Evolutionary conservation across 768 basidiomycete genomes (phyloP), one percentile per base, ranked within the genome.

Genomic region (Calocybe cyanea): DNA sequence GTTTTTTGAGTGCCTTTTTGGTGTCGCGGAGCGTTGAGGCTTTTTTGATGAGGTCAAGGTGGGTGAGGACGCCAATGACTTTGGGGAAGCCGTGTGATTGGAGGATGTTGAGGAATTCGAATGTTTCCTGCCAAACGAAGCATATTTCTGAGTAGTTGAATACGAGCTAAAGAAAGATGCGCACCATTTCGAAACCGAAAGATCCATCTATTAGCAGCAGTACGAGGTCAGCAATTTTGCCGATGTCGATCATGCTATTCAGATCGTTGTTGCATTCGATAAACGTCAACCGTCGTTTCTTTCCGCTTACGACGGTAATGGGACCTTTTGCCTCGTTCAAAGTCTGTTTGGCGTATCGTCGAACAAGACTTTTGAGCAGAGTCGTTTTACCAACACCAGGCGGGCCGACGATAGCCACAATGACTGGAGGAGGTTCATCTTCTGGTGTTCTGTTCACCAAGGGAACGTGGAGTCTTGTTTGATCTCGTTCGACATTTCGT

Each of bases 71-170:
- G 45, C 96, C 95, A 51, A 99, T 92, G 56, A 98, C 92, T 74
- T 98, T 99, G 2, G 96, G 96, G 63, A 99, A 95, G 24, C 96
- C 96, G 61, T 99, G 96, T 0, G 92, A 77, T 70, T 97, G 93
- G 19, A 99, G 84, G 57, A 97, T 83, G 56, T 97, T 98, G 45
- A 99, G 84, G 54, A 98, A 97, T 67, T 99, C 96, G 58, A 99
- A 98, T 0, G 92, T 92, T 83, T 98, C 96, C 94, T 97, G n/a
- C n/a, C n/a, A n/a, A n/a, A n/a, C n/a, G n/a, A n/a, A n/a, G n/a
- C n/a, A n/a, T n/a, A n/a, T n/a, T n/a, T n/a, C n/a, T n/a, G n/a
- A n/a, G n/a, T n/a, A n/a, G 1, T 6, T 21, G 39, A 40, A 0
- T 21, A 39, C n/a, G 3, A n/a, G n/a, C n/a, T n/a, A n/a, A n/a